Percentiles rank a stretch among this genome's conserved stretches.
Evolutionary conservation across 352 stramenopile genomes (phyloP).

Genomic region (Phytophthora kernoviae): DNA sequence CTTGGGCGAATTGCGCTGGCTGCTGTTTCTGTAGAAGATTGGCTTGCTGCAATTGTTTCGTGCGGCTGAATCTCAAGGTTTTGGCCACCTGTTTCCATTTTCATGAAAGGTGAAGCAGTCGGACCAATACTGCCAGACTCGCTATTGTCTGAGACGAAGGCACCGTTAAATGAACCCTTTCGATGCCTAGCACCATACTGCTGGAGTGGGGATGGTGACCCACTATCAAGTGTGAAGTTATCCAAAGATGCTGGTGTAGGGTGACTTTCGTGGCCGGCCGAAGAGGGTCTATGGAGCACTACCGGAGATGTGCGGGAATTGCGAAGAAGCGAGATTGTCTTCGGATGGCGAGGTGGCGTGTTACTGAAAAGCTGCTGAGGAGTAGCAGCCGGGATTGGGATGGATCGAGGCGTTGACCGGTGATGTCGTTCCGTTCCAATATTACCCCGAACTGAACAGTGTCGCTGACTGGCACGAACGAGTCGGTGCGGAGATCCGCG

Average conservation of each 20-base stretch:
- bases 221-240: constrained; percentile 67
- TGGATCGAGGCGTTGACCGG: constrained; percentile 48
- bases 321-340: constrained; percentile 53
- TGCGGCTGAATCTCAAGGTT: background rate
- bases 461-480: constrained; percentile 46
- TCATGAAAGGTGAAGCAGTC: constrained; percentile 34
- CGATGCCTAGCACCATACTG: constrained; percentile 22
- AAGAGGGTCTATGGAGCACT: constrained; percentile 23
- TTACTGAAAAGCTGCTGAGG: constrained; percentile 28
- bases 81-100: constrained; percentile 5
- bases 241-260: constrained; percentile 53
- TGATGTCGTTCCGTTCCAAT: constrained; percentile 27
- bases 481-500: constrained; percentile 28
- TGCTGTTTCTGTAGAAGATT: constrained; percentile 14
- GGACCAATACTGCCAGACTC: constrained; percentile 9
- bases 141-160: constrained; percentile 40
- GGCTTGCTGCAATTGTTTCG: background rate
- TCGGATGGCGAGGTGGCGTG: constrained; percentile 72
- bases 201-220: constrained; percentile 14
- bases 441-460: constrained; percentile 28
- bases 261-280: constrained; percentile 32
- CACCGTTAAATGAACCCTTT: constrained; percentile 53
- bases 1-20: constrained; percentile 17
- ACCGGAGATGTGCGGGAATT: constrained; percentile 42
- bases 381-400: constrained; percentile 15